Conservation (phyloP, 805 yeast species). For the Jamesozyma piceae region DNA sequence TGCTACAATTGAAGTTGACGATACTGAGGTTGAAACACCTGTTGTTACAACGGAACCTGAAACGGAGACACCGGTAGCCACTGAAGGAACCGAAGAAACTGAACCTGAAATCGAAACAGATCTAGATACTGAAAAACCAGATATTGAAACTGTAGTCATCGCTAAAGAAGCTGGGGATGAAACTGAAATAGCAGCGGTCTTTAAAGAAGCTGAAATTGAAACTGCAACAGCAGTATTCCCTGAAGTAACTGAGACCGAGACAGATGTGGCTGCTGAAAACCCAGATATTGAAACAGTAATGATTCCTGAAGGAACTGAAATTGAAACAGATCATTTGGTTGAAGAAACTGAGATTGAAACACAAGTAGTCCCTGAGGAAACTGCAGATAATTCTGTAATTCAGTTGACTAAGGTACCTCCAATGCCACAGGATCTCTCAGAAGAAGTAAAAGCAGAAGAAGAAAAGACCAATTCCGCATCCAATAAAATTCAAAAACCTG, state of each 20-base stretch:
- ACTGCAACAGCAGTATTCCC: not conserved
- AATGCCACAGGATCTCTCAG: not conserved
- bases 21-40: not conserved
- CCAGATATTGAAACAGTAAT: not conserved
- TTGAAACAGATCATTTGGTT: too few species aligned
- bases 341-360: too few species aligned
- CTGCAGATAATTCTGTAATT: not conserved
- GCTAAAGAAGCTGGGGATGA: not conserved
- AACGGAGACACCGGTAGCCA: too few species aligned
- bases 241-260: not conserved
- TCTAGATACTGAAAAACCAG: too few species aligned
- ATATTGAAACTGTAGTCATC: not conserved
- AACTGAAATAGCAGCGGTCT: not conserved
- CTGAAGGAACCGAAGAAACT: not conserved
- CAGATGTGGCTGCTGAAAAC: not conserved
- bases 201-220: too few species aligned
- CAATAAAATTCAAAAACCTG: not conserved
- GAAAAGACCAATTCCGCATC: not conserved
- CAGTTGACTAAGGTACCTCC: not conserved
- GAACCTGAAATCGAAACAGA: too few species aligned
- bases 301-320: not conserved
- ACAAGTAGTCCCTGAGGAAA: not conserved
- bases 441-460: not conserved
- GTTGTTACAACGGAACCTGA: not conserved
- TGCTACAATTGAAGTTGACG: not conserved